These are phyloP conservation scores for Porphyra umbilicalis DNA, from an alignment of 31 red algal genomes.

Conservation along the genomic window DNA sequence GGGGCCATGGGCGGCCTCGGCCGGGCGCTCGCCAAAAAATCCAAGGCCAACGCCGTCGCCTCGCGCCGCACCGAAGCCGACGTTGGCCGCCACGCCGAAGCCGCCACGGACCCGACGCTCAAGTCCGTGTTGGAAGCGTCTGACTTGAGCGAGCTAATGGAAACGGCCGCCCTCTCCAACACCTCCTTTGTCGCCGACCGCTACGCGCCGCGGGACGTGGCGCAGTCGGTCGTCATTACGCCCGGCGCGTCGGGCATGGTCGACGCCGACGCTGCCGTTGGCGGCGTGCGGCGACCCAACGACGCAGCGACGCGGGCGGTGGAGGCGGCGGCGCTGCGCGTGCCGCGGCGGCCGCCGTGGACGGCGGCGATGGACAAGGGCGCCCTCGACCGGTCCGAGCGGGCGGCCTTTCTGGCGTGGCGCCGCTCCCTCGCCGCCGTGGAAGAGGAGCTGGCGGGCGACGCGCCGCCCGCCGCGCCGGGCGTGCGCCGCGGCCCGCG, in stretches of 20 bases:
- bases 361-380: constrained; percentile 19
- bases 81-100: constrained; percentile 26
- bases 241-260: neutral
- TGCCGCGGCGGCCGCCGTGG: constrained; percentile 81
- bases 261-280: constrained; percentile 1
- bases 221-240: constrained; percentile 36
- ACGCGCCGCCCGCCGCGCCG: constrained; percentile 8
- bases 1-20: neutral
- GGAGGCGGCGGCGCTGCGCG: constrained; percentile 28
- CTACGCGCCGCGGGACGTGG: constrained; percentile 25
- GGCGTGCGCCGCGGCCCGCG: neutral
- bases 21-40: neutral
- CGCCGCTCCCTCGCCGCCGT: constrained; percentile 41
- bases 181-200: constrained; percentile 57
- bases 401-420: constrained; percentile 59
- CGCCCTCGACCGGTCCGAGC: constrained; percentile 43
- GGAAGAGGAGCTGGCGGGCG: constrained; percentile 38
- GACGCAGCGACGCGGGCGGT: constrained; percentile 15
- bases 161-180: constrained; percentile 44
- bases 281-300: constrained; percentile 5
- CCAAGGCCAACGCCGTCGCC: neutral
- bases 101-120: constrained; percentile 6
- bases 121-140: constrained; percentile 73
- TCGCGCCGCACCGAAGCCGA: neutral
- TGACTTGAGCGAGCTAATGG: constrained; percentile 71